phyloP scores from a whole-genome alignment of 805 yeast genomes.

The Candida piceae region DNA sequence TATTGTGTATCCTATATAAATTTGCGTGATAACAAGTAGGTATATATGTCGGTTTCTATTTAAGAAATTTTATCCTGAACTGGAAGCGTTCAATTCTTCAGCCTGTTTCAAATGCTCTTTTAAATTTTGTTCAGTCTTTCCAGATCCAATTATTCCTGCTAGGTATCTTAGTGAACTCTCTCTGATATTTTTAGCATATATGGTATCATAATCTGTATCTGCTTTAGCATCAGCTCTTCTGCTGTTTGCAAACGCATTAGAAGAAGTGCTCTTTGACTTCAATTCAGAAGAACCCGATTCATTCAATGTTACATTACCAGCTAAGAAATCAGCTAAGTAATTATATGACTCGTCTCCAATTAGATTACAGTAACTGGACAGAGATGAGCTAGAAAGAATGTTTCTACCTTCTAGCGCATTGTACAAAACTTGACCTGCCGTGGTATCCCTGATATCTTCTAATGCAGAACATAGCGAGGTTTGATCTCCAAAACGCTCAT shows the following conservation, averaged over 20 bases:
- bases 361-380: constrained; percentile 10
- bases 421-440: constrained; percentile 18
- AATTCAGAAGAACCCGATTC: not conserved
- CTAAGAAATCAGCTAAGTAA: constrained; percentile 36
- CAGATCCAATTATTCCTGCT: constrained; percentile 29
- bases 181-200: constrained; percentile 18
- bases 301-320: constrained; percentile 17
- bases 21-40: too few species aligned
- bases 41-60: too few species aligned
- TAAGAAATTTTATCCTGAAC: too few species aligned
- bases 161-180: constrained; percentile 34
- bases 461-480: constrained; percentile 27
- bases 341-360: constrained; percentile 37
- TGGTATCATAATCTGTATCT: constrained; percentile 21
- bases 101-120: not conserved
- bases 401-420: constrained; percentile 11
- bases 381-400: constrained; percentile 12
- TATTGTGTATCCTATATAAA: too few species aligned
- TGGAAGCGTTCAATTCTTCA: not conserved
- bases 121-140: constrained; percentile 15
- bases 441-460: constrained; percentile 15
- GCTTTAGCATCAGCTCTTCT: not conserved
- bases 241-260: too few species aligned
- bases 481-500: constrained; percentile 5
- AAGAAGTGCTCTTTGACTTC: too few species aligned